A percentile compares a stretch with the other conserved stretches of the same genome.
phyloP scores from a whole-genome alignment of 2,329 filamentous ascomycete genomes.

The Arthrobotrys pseudoclavata region DNA sequence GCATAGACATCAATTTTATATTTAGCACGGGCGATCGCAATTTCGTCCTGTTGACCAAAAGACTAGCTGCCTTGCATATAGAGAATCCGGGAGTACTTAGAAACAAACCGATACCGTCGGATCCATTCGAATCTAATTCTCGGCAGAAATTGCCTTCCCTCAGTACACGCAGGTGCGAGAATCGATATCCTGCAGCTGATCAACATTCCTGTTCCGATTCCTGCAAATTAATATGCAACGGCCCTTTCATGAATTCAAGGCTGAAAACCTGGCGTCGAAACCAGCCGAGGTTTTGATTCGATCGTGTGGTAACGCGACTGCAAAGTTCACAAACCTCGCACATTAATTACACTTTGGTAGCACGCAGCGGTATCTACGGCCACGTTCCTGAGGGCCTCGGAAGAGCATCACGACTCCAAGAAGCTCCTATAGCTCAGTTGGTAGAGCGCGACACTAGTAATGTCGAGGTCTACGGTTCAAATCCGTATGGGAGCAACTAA shows the following conservation, averaged over 20 bases:
- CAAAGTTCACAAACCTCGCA: background rate
- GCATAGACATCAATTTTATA: background rate
- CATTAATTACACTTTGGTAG: background rate
- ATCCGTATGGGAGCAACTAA: background rate
- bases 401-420: background rate
- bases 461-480: constrained; percentile 8
- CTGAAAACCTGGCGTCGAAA: background rate
- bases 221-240: background rate
- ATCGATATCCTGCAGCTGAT: constrained; percentile 2
- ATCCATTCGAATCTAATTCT: background rate
- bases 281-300: background rate
- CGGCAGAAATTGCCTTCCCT: background rate
- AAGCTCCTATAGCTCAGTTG: constrained; percentile 9
- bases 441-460: constrained; percentile 8
- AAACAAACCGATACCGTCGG: background rate
- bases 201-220: constrained; percentile 4
- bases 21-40: background rate
- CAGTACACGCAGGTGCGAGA: background rate
- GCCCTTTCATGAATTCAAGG: background rate
- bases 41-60: background rate
- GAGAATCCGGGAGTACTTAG: background rate
- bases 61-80: background rate
- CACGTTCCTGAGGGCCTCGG: background rate
- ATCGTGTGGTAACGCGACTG: background rate
- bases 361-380: background rate